Evolutionary conservation across 2,329 filamentous ascomycete species (phyloP).

Genomic region (Escovopsis sp.): DNA sequence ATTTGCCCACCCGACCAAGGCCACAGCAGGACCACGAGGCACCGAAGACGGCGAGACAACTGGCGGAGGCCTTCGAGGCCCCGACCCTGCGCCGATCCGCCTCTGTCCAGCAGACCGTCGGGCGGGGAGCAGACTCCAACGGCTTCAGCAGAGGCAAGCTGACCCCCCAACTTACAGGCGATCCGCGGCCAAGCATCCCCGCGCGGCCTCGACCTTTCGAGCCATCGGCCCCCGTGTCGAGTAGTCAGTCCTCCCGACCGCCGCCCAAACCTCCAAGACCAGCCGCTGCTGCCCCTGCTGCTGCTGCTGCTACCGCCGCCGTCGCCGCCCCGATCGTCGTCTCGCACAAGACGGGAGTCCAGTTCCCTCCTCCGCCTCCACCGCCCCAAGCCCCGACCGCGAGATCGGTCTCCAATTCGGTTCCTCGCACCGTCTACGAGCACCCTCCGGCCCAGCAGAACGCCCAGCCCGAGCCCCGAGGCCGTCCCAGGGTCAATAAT

Average conservation of each 20-base stretch:
- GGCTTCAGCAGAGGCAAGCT: slow-evolving; percentile 21
- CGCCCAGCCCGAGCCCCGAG: slow-evolving; percentile 14
- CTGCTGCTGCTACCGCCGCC: too few species aligned
- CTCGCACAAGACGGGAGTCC: slow-evolving; percentile 7
- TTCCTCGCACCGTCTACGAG: slow-evolving; percentile 11
- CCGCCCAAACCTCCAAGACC: slow-evolving; percentile 31
- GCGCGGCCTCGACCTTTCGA: slow-evolving; percentile 26
- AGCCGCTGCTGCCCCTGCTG: too few species aligned
- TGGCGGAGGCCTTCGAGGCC: slow-evolving; percentile 27
- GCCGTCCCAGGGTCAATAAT: slow-evolving; percentile 17
- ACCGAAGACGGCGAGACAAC: slow-evolving; percentile 9
- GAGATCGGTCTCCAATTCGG: slow-evolving; percentile 17
- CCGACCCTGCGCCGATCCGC: slow-evolving; percentile 36
- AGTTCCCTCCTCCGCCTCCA: neutral
- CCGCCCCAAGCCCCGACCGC: slow-evolving; percentile 2
- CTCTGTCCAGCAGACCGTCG: slow-evolving; percentile 19
- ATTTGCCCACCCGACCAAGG: slow-evolving; percentile 33
- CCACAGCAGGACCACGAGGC: slow-evolving; percentile 19
- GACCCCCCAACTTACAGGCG: slow-evolving; percentile 25
- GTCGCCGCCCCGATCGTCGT: slow-evolving; percentile 11
- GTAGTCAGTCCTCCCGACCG: slow-evolving; percentile 9
- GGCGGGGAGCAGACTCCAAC: slow-evolving; percentile 29
- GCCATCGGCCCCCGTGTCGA: slow-evolving; percentile 7
- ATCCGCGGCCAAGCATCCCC: slow-evolving; percentile 33
- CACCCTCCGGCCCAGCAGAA: slow-evolving; percentile 12